A percentile compares a stretch with the other conserved stretches of the same genome.
Conservation (phyloP, 2,329 filamentous ascomycete species). For the Zymoseptoria tritici region DNA sequence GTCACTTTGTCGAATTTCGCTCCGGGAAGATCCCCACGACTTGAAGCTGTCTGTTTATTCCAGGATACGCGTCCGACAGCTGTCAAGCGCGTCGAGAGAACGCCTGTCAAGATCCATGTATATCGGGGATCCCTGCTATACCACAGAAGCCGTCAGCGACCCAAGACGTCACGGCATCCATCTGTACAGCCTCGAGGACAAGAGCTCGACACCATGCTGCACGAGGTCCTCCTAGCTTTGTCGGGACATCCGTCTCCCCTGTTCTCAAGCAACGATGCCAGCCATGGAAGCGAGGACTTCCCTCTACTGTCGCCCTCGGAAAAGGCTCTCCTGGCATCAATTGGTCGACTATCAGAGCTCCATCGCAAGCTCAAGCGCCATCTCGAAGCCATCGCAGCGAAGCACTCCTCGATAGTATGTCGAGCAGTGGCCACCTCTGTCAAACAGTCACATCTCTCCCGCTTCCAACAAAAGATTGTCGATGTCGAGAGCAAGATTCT, state of each 20-base stretch:
- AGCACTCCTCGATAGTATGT: conserved; percentile 74
- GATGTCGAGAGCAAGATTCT: conserved; percentile 76
- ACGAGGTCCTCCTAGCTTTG: conserved; percentile 95
- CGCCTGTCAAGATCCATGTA: neutral
- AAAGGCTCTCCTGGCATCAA: conserved; percentile 67
- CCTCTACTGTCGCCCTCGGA: conserved; percentile 66
- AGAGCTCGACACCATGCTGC: conserved; percentile 60
- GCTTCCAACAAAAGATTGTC: conserved; percentile 76
- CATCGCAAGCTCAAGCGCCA: conserved; percentile 65
- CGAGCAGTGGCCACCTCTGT: conserved; percentile 79
- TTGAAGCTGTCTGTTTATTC: neutral
- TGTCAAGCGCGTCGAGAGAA: neutral
- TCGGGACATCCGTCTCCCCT: conserved; percentile 89
- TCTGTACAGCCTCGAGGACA: too few relatives aligned
- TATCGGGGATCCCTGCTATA: neutral
- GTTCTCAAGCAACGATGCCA: conserved; percentile 47
- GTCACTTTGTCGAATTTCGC: neutral
- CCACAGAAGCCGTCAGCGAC: neutral
- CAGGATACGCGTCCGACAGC: neutral
- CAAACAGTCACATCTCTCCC: conserved; percentile 63
- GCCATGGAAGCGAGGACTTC: conserved; percentile 30
- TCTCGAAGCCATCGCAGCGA: conserved; percentile 58
- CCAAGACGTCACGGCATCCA: too few relatives aligned
- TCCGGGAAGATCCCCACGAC: neutral
- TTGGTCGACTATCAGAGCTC: conserved; percentile 69